phyloP scores from a whole-genome alignment of 345 rosid species.

The Arabidopsis thaliana region TAIR10.1 NC_003074.8:1636001-1636500 shows the following conservation, averaged over 20 bases:
- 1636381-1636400: not conserved
- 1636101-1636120: constrained; percentile 64
- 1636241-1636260: constrained; percentile 82
- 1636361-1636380: constrained; percentile 61
- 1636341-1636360: constrained; percentile 82
- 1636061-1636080: constrained; percentile 91
- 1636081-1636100: constrained; percentile 80
- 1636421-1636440: constrained; percentile 35
- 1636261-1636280: constrained; percentile 72
- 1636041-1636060: constrained; percentile 61
- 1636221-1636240: constrained; percentile 76
- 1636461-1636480: constrained; percentile 88
- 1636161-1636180: not conserved
- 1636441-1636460: constrained; percentile 71
- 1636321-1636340: constrained; percentile 86
- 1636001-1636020: constrained; percentile 90
- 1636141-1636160: not conserved
- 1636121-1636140: constrained; percentile 56
- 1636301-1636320: constrained; percentile 90
- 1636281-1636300: constrained; percentile 66
- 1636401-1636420: not conserved
- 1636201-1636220: constrained; percentile 15
- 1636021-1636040: constrained; percentile 86
- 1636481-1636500: constrained; percentile 78
- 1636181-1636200: not conserved